Base-by-base conservation (phyloP, 352 stramenopile species). In the Globisporangium uncinulatum region DNA sequence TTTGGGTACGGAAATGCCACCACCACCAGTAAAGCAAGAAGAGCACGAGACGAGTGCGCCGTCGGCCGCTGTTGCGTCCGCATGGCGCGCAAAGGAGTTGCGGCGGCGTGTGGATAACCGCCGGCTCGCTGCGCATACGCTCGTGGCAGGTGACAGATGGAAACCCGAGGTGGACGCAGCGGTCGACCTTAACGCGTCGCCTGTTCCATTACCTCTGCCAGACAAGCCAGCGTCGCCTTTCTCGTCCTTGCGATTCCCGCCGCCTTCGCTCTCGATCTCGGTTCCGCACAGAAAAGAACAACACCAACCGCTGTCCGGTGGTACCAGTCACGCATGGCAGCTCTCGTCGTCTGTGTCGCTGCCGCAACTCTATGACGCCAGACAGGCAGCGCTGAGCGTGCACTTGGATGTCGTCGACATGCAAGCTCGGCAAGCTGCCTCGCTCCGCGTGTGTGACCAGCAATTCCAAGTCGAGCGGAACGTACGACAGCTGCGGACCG, bases 381-480 rank as follows among this genome's bases (percentile, higher is more conserved):
- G 76, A 29, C 68, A 74, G 20, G 74, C 86, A 31, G 61, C 76
- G 0, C 67, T 83, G 6, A 67, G 61, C 1, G 70, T 85, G 21
- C 72, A 80, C 44, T 73, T 83, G 69, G 67, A 80, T 1, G 62
- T 91, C 13, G 57, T 86, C 31, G 79, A 83, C 41, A 60, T 70
- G 7, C 63, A 89, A 17, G 65, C 74, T 6, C 66, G 74, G 37
- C 66, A 85, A 15, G 62, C 72, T 13, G 62, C 63, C 15, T 65
- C 69, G 0, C 62, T 89, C 10, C 67, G 56, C 6, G 83, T 63
- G 21, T 86, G 71, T 4, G 76, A 84, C 24, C 70, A 79, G 43
- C 79, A 91, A 51, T 83, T 88, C 44, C 66, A 64, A 6, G 49
- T 77, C 6, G 76, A 91, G 55, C 73, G 69, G 5, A 74, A 69